Evolutionary conservation across 2,329 filamentous ascomycete genomes (phyloP).

Genomic region (Helotiales sp.): DNA sequence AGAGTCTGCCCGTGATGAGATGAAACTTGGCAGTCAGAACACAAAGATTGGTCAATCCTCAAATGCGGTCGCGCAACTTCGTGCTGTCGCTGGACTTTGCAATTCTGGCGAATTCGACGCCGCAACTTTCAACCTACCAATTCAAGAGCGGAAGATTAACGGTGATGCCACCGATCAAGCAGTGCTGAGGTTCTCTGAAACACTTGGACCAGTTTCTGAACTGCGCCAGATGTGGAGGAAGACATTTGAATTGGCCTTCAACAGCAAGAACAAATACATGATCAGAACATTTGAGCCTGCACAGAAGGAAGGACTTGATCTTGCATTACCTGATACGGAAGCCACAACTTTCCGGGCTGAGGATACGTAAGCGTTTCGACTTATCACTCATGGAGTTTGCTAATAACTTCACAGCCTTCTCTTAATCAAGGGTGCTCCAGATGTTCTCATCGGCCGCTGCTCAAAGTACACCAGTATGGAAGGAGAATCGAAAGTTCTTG

Average conservation of each 20-base stretch:
- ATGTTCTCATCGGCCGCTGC: slow-evolving; percentile 71
- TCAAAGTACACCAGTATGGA: slow-evolving; percentile 59
- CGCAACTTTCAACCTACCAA: slow-evolving; percentile 61
- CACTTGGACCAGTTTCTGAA: slow-evolving; percentile 63
- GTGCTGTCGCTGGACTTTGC: slow-evolving; percentile 67
- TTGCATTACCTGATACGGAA: slow-evolving; percentile 48
- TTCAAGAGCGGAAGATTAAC: slow-evolving; percentile 67
- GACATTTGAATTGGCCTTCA: slow-evolving; percentile 73
- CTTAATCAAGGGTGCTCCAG: slow-evolving; percentile 81
- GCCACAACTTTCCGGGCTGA: slow-evolving; percentile 33
- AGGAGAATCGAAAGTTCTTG: slow-evolving; percentile 58
- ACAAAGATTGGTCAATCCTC: slow-evolving; percentile 39
- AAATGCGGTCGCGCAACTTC: slow-evolving; percentile 61
- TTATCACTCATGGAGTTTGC: background rate
- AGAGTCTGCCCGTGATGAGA: slow-evolving; percentile 56
- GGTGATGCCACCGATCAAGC: slow-evolving; percentile 80
- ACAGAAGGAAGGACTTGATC: slow-evolving; percentile 45
- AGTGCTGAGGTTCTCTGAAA: slow-evolving; percentile 72
- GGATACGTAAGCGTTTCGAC: slow-evolving; percentile 35
- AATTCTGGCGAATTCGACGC: slow-evolving; percentile 79
- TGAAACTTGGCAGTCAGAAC: slow-evolving; percentile 26
- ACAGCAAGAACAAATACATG: slow-evolving; percentile 86
- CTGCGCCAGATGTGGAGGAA: slow-evolving; percentile 67
- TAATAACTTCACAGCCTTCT: slow-evolving; percentile 50
- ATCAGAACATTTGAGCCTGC: slow-evolving; percentile 62